Evolutionary conservation across 2,329 filamentous ascomycete genomes (phyloP).

Genomic region (Talaromyces sp.): DNA sequence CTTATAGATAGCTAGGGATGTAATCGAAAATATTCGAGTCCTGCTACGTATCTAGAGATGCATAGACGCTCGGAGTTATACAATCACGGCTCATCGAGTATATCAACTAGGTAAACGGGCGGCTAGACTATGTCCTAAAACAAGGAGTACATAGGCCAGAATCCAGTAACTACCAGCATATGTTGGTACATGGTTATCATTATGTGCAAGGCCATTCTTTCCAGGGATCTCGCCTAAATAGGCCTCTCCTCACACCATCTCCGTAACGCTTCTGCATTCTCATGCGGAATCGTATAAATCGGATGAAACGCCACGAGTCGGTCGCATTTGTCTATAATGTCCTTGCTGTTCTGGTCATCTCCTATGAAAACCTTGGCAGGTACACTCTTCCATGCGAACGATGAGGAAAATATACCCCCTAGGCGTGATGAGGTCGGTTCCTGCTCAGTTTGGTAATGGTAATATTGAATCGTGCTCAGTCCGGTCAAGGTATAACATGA

Average conservation of each 20-base stretch:
- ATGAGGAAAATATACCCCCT: slow-evolving; percentile 28
- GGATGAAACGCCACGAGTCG: slow-evolving; percentile 69
- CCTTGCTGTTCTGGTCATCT: slow-evolving; percentile 54
- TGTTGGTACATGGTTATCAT: neutral
- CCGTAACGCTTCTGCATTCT: slow-evolving; percentile 59
- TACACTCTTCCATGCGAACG: slow-evolving; percentile 38
- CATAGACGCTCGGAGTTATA: too few species aligned
- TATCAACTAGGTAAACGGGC: too few species aligned
- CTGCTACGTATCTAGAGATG: too few species aligned
- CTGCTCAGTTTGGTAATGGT: slow-evolving; percentile 43
- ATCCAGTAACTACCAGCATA: neutral
- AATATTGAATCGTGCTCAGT: slow-evolving; percentile 73
- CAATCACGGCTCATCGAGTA: too few species aligned
- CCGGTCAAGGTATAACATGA: slow-evolving; percentile 87
- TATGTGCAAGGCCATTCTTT: neutral
- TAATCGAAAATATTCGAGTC: too few species aligned
- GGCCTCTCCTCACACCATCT: slow-evolving; percentile 53
- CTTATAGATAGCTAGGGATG: too few species aligned
- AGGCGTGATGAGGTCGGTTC: slow-evolving; percentile 25
- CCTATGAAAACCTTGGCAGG: slow-evolving; percentile 48
- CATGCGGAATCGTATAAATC: slow-evolving; percentile 75
- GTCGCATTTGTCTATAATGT: slow-evolving; percentile 43
- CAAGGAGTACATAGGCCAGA: too few species aligned
- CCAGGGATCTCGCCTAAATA: neutral
- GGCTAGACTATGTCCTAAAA: too few species aligned